Evolutionary conservation across 495 filamentous ascomycete species (phyloP), one percentile per base, ranked within the genome.

Genomic region (Cercophora scortea): DNA sequence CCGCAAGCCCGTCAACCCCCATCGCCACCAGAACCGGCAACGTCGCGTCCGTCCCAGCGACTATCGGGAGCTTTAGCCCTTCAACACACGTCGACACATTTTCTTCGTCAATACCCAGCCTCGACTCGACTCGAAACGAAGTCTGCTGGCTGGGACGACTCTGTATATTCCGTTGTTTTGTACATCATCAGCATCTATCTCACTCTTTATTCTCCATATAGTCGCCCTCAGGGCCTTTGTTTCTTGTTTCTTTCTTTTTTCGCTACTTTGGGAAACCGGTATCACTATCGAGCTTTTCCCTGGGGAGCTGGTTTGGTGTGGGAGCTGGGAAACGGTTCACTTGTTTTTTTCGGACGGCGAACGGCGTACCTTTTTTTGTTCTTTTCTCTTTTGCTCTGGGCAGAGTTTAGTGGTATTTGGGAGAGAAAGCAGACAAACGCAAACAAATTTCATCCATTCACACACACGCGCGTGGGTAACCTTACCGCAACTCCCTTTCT

Each of bases 1-100:
- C 68, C 84, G 93, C 17, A 91, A 95, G 63, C 93, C 93, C 2
- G 88, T 97, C 48, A 98, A 98, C 63, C 93, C 90, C 10, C 90
- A 96, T 62, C 83, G 93, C 51, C 87, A 94, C 62, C 86, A 89
- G 68, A 85, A 87, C 51, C 74, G 86, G 49, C 83, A 89, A 53
- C 82, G 87, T 54, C 73, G 85, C 55, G 82, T 86, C 49, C 77
- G 93, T 43, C 89, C 90, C 15, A 91, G 87, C 63, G 94, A 98
- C 69, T 96, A 92, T 56, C 77, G 84, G 42, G 88, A 93, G 69
- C 72, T 94, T n/a, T 91, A 66, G 79, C 53, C 9, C 8, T 36
- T 34, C n/a, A 35, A 15, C 32, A 4, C 34, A 15, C 9, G 9
- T 25, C 16, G 35, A 33, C 38, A 49, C 15, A 5, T 49, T 13